Base-by-base conservation (phyloP, 2,329 filamentous ascomycete genomes). In the Fusarium miscanthi region DNA sequence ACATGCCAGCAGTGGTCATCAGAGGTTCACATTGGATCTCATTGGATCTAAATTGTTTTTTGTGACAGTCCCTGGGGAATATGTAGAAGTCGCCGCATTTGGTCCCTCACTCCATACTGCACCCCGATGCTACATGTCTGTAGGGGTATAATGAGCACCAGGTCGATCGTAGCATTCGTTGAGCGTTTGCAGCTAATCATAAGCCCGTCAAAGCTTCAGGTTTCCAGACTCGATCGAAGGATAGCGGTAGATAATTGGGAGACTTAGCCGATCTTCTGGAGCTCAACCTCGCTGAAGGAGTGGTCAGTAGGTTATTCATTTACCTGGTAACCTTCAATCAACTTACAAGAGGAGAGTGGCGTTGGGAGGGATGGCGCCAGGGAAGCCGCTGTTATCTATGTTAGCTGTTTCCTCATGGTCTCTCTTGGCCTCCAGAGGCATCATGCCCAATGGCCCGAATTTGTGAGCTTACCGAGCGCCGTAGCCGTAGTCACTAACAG, bases 301-400 rank as follows among this genome's bases (percentile, higher is more conserved):
- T 30, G 12, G 56, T 74, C 63, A 77, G 68, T 9, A 19, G 12
- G 33, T 2, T 1, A 19, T 16, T 30, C 30, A 31, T 25, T 23
- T 25, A 6, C 12, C 14, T n/a, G 16, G 14, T 46, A 49, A 16
- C 45, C 37, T 33, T 42, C n/a, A n/a, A 25, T n/a, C 49, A n/a
- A 70, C 93, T 87, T 88, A 96, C 94, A 97, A 97, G 85, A 97
- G 88, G 70, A 97, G 87, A 74, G 87, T 90, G n/a, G 93, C 85
- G 77, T 92, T 89, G 42, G 90, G 83, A 69, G 94, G 94, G 72
- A 97, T 97, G 78, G 91, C 86, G 63, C 90, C 91, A 38, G 92
- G 90, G 85, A 95, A 96, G 62, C 94, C 94, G 76, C 93, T 94
- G 73, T 67, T 70, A 21, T 16, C 4, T 17, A 30, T 54, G 65